Evolutionary conservation across 257 asterid genomes (phyloP), one percentile per base, ranked within the genome.

Genomic region (Gynochthodes officinalis): DNA sequence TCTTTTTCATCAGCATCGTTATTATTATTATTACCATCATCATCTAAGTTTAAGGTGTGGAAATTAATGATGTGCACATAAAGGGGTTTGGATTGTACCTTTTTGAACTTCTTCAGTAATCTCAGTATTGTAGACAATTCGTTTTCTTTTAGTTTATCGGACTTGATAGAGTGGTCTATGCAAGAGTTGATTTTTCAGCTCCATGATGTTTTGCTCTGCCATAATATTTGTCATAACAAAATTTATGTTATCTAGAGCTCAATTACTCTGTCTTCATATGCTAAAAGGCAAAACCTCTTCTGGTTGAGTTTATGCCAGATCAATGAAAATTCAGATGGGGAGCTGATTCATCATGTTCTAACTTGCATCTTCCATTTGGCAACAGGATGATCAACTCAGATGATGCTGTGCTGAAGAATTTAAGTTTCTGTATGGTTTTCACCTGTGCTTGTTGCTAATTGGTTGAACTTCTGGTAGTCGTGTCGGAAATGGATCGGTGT

Each of bases 401-500:
- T 70, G 40, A 66, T 74, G 67, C 69, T 50, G 52, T 61, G 70
- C 57, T 66, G 71, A 53, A 32, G 85, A 48, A 71, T 79, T 81
- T 75, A 75, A 69, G 75, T 58, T 57, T 64, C 42, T 79, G 71
- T 81, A 74, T 72, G 52, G 18, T 25, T 52, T 64, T 55, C 78
- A 66, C 77, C 83, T 58, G 62, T 64, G 73, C 46, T 75, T 83
- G 79, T 78, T 82, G 81, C 68, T 85, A 77, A 80, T 49, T 68
- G 63, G 50, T 53, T 71, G 68, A 71, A 21, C 19, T 59, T 72
- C 48, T n/a, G 72, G 73, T 60, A 59, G 61, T 65, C 28, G 60
- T 53, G 23, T 62, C 60, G 73, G 49, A 75, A 83, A 93, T 93
- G 98, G 98, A 93, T 79, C 89, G 98, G 37, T 82, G 89, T 77